These are phyloP conservation scores for Kondoa subrosea DNA, from an alignment of 768 basidiomycete genomes.

Conservation along the genomic window DNA sequence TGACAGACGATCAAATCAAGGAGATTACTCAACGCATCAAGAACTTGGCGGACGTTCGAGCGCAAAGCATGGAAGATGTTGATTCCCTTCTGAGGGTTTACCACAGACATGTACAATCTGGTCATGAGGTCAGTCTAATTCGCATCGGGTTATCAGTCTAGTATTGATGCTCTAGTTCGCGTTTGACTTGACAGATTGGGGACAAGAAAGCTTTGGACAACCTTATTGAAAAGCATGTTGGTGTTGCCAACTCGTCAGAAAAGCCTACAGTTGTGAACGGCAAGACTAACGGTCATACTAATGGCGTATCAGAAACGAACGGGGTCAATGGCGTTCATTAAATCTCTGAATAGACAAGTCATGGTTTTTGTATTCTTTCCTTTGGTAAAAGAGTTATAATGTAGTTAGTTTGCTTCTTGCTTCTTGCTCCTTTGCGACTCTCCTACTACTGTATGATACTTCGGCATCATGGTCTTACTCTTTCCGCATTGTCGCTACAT, in stretches of 20 bases:
- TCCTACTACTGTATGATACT: too few relatives aligned
- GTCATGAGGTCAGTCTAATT: slow-evolving; percentile 70
- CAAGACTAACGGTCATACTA: neutral
- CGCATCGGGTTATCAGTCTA: slow-evolving; percentile 34
- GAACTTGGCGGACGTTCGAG: slow-evolving; percentile 93
- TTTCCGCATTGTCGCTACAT: too few relatives aligned
- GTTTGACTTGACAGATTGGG: neutral
- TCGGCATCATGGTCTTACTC: too few relatives aligned
- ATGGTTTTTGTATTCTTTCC: neutral
- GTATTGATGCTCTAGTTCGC: neutral
- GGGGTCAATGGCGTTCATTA: neutral
- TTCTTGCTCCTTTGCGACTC: too few relatives aligned
- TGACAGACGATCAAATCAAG: slow-evolving; percentile 89
- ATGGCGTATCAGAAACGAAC: too few relatives aligned
- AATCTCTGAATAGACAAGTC: neutral
- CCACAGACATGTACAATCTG: slow-evolving; percentile 49
- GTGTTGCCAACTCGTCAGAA: neutral
- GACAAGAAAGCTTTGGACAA: neutral
- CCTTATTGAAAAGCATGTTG: slow-evolving; percentile 4
- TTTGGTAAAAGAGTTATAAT: too few relatives aligned
- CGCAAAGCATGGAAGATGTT: slow-evolving; percentile 98
- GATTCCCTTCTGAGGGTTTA: slow-evolving; percentile 78
- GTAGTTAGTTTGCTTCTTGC: too few relatives aligned
- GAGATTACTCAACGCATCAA: slow-evolving; percentile 98
- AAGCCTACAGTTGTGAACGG: neutral